Evolutionary conservation across 2,329 filamentous ascomycete genomes (phyloP).

Genomic region (Endoconidiophora polonica): DNA sequence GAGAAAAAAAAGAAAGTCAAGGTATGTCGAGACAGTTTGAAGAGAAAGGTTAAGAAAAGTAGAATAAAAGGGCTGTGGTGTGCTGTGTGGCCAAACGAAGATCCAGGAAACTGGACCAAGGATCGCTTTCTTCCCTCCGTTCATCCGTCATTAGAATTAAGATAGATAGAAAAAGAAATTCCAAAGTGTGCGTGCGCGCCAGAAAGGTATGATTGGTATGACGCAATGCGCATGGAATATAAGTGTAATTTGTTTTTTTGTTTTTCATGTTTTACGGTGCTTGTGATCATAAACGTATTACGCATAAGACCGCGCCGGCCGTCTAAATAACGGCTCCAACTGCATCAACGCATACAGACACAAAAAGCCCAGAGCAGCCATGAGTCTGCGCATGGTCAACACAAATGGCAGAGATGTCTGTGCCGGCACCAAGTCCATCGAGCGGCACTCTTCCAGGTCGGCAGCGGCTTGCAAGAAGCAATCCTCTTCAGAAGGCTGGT

Average conservation of each 20-base stretch:
- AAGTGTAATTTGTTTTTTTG: background rate
- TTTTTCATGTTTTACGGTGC: background rate
- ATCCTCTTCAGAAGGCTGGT: conserved; percentile 3
- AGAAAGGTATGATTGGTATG: background rate
- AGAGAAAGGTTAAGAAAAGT: background rate
- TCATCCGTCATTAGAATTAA: conserved; percentile 12
- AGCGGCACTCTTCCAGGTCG: conserved; percentile 11
- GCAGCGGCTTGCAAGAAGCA: conserved; percentile 10
- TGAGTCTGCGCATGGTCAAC: conserved; percentile 10
- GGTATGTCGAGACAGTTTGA: background rate
- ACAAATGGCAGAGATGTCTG: conserved; percentile 3
- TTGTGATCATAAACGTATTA: conserved; percentile 4
- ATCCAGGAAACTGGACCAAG: conserved; percentile 4
- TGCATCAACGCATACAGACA: conserved; percentile 13
- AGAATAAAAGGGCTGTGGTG: conserved; percentile 4
- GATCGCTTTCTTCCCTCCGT: conserved; percentile 1
- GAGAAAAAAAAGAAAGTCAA: too few species aligned
- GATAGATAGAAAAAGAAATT: background rate
- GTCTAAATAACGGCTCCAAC: conserved; percentile 13
- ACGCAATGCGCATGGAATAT: background rate
- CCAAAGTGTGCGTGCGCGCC: background rate
- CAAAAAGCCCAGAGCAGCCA: conserved; percentile 11
- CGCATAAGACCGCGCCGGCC: conserved; percentile 10
- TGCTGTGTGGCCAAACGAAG: conserved; percentile 13
- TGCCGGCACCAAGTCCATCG: background rate